phyloP scores from a whole-genome alignment of 2,329 filamentous ascomycete species.

The Exserohilum turcica region DNA sequence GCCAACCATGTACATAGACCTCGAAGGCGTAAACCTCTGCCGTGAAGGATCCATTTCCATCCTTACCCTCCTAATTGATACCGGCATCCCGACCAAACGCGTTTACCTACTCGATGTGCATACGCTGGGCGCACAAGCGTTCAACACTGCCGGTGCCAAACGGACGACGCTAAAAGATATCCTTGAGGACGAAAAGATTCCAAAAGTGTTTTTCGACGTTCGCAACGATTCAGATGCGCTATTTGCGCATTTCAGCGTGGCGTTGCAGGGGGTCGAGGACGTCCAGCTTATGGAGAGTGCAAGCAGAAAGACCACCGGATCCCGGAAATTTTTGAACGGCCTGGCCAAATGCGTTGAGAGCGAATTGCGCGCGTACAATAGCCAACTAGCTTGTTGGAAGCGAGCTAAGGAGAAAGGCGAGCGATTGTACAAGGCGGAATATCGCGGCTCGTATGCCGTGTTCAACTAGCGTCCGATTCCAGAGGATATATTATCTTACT shows the following conservation, averaged over 20 bases:
- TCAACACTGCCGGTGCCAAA: constrained; percentile 19
- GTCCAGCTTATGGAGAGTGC: constrained; percentile 13
- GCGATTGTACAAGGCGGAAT: constrained; percentile 26
- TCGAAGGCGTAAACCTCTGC: constrained; percentile 34
- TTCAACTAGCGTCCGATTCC: constrained; percentile 37
- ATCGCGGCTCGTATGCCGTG: constrained; percentile 34
- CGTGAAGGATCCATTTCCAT: constrained; percentile 34
- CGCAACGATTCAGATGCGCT: constrained; percentile 37
- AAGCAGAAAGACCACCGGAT: background rate
- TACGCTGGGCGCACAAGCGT: constrained; percentile 28
- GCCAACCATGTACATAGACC: constrained; percentile 26
- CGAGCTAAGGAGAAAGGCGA: constrained; percentile 26
- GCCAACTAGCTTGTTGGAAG: background rate
- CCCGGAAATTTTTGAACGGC: background rate
- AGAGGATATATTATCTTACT: constrained; percentile 34
- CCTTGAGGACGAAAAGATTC: constrained; percentile 31
- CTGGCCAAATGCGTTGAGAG: constrained; percentile 2
- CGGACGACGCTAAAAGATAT: constrained; percentile 3
- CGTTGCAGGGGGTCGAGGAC: constrained; percentile 4
- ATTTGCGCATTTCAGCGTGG: constrained; percentile 20
- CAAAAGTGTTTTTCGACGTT: constrained; percentile 39
- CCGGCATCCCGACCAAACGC: background rate
- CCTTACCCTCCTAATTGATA: constrained; percentile 21
- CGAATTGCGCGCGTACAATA: background rate
- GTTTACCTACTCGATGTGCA: constrained; percentile 1